Evolutionary conservation across 1,284 basidiomycete species (phyloP), one percentile per base, ranked within the genome.

Genomic region (Austropuccinia psidii): DNA sequence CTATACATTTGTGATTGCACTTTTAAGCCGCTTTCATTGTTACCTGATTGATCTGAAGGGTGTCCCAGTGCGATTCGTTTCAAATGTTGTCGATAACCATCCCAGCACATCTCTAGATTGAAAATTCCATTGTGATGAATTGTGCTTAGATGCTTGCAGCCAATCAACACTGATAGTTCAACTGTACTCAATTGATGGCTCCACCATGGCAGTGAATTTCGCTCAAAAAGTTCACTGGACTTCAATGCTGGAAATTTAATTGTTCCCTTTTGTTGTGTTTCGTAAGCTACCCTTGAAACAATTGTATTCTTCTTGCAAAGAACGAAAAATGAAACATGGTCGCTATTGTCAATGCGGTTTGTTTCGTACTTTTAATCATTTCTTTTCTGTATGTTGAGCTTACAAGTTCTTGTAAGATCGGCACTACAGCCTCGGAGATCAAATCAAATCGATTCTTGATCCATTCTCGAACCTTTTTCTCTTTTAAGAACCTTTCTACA

Each of bases 31-130:
- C n/a, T n/a, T 21, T 21, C 35, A 35, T 31, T 43, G 43, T 37
- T 41, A 13, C 61, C 17, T 15, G 24, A 9, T n/a, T 35, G 55
- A n/a, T 58, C 55, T 1, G 35, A 37, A 1, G 29, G 1, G 3
- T 41, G 57, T 11, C 41, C 41, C n/a, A 70, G n/a, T 17, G 54
- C 37, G 19, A 27, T 27, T 11, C 67, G 52, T 21, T 60, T 43
- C 21, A 72, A 35, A 31, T 72, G 69, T 54, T 72, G 55, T 45
- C 69, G 69, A 47, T 62, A 72, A 19, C 19, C 4, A 37, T 72
- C 69, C 69, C 69, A 72, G 15, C 39, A 43, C 69, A 72, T 72
- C 35, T 72, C 69, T 37, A 72, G 49, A 37, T 72, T 72, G 45
- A 72, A 72, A 33, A 62, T 61, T 13, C 58, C 57, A 29, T 43